Evolutionary conservation across 2,329 filamentous ascomycete species (phyloP), one percentile per base, ranked within the genome.

Genomic region (Fonsecaea multimorphosa): DNA sequence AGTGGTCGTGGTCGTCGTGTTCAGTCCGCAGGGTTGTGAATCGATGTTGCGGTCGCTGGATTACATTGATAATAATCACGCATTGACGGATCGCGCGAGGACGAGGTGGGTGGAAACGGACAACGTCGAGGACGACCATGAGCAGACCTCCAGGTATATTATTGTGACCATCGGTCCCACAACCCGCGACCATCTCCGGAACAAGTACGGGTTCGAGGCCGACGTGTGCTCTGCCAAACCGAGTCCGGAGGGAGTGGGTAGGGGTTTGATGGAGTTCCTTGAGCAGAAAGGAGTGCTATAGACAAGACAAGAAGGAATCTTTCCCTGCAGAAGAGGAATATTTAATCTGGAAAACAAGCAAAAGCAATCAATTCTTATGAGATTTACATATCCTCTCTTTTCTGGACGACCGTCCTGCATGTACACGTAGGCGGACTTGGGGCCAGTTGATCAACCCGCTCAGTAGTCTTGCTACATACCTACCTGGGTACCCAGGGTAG

Each of bases 151-250:
- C 22, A 63, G 44, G 56, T 89, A 88, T 0, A 87, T 86, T 68
- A 82, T 98, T 67, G 92, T 90, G 14, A 96, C 93, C 0, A 99
- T 99, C 77, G 95, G 95, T 0, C 94, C 95, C 12, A 99, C 95
- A 19, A 99, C 95, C 11, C 85, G 89, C 68, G 88, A 93, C 71
- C 88, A 92, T 78, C 79, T 99, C 60, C 69, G 72, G 7, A 70
- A 68, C 40, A 74, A 75, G 24, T 80, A 78, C 72, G 79, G 76
- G 22, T 78, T 83, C 67, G 76, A 79, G 64, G 76, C 80, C 3
- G 79, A 84, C 74, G 79, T 82, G n/a, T 96, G 90, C 77, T 91
- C 95, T 1, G 86, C 86, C 73, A 89, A 84, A 73, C 95, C 95
- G 1, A 96, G 87, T 75, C 91, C 93, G 0, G 88, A 94, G 73